Evolutionary conservation across 2,329 filamentous ascomycete genomes (phyloP).

Genomic region (Aschersonia sp.): DNA sequence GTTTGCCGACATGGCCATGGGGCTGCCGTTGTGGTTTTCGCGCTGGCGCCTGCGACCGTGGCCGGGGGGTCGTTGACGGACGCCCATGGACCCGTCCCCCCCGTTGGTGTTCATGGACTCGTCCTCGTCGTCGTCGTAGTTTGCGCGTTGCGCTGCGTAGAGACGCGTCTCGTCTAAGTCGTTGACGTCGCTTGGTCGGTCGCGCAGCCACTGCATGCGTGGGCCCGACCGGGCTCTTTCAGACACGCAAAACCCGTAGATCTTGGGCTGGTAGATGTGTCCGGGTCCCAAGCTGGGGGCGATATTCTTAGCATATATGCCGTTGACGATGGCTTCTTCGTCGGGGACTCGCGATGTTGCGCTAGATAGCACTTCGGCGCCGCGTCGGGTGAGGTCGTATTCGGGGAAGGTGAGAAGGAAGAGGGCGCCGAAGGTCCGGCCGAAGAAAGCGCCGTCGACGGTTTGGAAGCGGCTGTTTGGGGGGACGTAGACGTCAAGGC

Average conservation of each 20-base stretch:
- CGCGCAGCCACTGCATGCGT: constrained; percentile 91
- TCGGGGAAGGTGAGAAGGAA: constrained; percentile 99
- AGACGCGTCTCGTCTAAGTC: constrained; percentile 69
- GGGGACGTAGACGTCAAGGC: constrained; percentile 91
- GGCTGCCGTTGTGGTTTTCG: constrained; percentile 37
- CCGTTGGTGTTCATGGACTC: constrained; percentile 31
- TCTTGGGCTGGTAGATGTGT: constrained; percentile 85
- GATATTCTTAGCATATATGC: constrained; percentile 74
- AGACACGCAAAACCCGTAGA: constrained; percentile 92
- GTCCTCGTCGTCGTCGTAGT: constrained; percentile 48
- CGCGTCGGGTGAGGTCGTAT: constrained; percentile 69
- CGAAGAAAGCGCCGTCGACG: constrained; percentile 96
- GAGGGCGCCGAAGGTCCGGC: constrained; percentile 88
- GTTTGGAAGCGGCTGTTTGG: constrained; percentile 96
- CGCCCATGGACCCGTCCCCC: constrained; percentile 13
- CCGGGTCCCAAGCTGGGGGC: constrained; percentile 70
- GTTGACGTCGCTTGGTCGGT: constrained; percentile 64
- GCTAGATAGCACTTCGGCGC: constrained; percentile 39
- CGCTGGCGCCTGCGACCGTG: constrained; percentile 20
- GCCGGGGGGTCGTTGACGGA: constrained; percentile 28
- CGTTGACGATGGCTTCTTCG: constrained; percentile 56
- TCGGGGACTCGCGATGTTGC: constrained; percentile 18
- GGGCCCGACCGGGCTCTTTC: constrained; percentile 82
- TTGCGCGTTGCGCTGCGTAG: constrained; percentile 36
- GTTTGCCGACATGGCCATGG: constrained; percentile 41